Conservation (phyloP, 805 yeast species). For the Yarrowia sp. region DNA sequence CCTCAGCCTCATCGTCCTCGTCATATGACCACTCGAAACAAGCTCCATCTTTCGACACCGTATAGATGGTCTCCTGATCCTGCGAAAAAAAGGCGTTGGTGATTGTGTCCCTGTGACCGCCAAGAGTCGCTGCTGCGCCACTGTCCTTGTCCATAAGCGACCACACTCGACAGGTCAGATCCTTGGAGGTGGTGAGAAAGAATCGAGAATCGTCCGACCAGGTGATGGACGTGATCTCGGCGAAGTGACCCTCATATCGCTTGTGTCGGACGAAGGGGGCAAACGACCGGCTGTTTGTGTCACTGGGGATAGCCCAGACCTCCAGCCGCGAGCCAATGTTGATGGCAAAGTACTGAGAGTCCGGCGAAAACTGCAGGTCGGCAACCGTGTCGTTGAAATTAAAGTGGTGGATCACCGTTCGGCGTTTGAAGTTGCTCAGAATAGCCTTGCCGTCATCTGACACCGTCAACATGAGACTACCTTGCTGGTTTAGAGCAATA, state of each 20-base stretch:
- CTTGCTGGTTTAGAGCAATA: slow-evolving; percentile 83
- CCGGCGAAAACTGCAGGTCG: slow-evolving; percentile 84
- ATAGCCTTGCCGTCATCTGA: slow-evolving; percentile 95
- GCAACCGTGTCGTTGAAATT: slow-evolving; percentile 82
- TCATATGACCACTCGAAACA: slow-evolving; percentile 89
- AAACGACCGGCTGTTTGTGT: slow-evolving; percentile 85
- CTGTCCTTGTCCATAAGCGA: slow-evolving; percentile 74
- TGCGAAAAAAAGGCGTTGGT: slow-evolving; percentile 83
- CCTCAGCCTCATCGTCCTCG: slow-evolving; percentile 57
- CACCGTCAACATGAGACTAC: slow-evolving; percentile 77
- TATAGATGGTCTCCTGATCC: slow-evolving; percentile 89
- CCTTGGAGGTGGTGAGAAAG: slow-evolving; percentile 84
- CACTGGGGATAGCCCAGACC: slow-evolving; percentile 90
- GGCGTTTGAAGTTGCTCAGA: slow-evolving; percentile 79
- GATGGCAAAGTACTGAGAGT: slow-evolving; percentile 85
- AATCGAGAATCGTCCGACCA: slow-evolving; percentile 95
- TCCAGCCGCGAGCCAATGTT: slow-evolving; percentile 84
- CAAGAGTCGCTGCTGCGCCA: slow-evolving; percentile 80
- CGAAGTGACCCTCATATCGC: slow-evolving; percentile 90
- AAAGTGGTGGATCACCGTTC: slow-evolving; percentile 91
- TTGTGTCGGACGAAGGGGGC: slow-evolving; percentile 94
- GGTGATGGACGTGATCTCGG: slow-evolving; percentile 74
- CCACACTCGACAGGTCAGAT: slow-evolving; percentile 84
- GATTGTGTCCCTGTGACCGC: slow-evolving; percentile 93
- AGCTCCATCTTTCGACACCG: slow-evolving; percentile 95